Conservation (phyloP, 2,329 filamentous ascomycete species). For the Neodidymelliopsis sp. region DNA sequence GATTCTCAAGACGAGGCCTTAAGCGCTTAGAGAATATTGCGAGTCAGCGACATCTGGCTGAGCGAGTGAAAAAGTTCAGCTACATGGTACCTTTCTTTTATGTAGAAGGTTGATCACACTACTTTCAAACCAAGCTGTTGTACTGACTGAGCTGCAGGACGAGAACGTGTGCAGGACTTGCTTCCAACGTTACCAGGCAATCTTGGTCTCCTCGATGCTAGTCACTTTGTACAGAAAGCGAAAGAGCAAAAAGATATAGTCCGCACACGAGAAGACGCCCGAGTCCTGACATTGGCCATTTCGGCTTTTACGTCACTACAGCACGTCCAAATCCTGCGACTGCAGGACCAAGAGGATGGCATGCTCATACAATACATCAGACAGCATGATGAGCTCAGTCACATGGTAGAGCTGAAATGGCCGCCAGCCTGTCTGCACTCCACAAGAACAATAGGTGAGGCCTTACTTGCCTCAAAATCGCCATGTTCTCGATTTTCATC, state of each 20-base stretch:
- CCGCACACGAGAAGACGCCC: slow-evolving; percentile 58
- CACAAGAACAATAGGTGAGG: slow-evolving; percentile 64
- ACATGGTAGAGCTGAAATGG: slow-evolving; percentile 65
- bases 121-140: slow-evolving; percentile 6
- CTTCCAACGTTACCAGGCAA: slow-evolving; percentile 47
- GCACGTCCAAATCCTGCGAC: slow-evolving; percentile 69
- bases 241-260: slow-evolving; percentile 62
- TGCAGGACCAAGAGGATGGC: slow-evolving; percentile 67
- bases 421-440: slow-evolving; percentile 68
- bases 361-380: slow-evolving; percentile 61
- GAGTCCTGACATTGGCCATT: slow-evolving; percentile 63
- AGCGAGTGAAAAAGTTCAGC: slow-evolving; percentile 66
- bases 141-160: slow-evolving; percentile 43
- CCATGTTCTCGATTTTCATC: slow-evolving; percentile 67
- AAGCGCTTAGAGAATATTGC: slow-evolving; percentile 59
- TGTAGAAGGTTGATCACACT: slow-evolving; percentile 54
- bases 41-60: slow-evolving; percentile 57
- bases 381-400: slow-evolving; percentile 54
- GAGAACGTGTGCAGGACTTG: slow-evolving; percentile 51
- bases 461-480: slow-evolving; percentile 64
- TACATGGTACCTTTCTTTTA: slow-evolving; percentile 68
- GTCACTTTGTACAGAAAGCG: slow-evolving; percentile 54
- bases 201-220: slow-evolving; percentile 49
- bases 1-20: slow-evolving; percentile 60
- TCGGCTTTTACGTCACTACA: slow-evolving; percentile 66